Evolutionary conservation across 2,329 filamentous ascomycete genomes (phyloP).

Genomic region (Mycogone perniciosa): DNA sequence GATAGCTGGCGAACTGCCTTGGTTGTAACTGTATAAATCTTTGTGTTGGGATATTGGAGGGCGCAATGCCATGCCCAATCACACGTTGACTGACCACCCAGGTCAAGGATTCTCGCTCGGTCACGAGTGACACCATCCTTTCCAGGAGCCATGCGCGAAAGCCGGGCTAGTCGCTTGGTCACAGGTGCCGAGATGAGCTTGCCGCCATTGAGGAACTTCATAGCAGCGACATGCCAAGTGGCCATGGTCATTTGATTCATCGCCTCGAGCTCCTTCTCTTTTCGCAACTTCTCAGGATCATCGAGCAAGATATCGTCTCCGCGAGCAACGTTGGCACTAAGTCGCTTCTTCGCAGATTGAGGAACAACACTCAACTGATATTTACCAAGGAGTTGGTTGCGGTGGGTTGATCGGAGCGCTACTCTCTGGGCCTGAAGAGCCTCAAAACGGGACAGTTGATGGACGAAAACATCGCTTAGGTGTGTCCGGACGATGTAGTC

Average conservation of each 20-base stretch:
- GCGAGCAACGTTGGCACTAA: slow-evolving; percentile 65
- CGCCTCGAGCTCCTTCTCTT: slow-evolving; percentile 75
- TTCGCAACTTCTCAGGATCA: slow-evolving; percentile 56
- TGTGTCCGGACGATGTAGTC: slow-evolving; percentile 62
- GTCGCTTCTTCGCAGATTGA: slow-evolving; percentile 63
- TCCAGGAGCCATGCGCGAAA: slow-evolving; percentile 43
- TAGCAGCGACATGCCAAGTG: slow-evolving; percentile 56
- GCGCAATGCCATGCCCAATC: slow-evolving; percentile 97
- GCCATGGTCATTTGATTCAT: slow-evolving; percentile 61
- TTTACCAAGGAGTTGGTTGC: slow-evolving; percentile 77
- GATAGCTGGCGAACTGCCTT: slow-evolving; percentile 63
- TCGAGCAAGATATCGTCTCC: slow-evolving; percentile 60
- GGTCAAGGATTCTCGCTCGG: slow-evolving; percentile 69
- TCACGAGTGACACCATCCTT: slow-evolving; percentile 39
- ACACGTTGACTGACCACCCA: slow-evolving; percentile 76
- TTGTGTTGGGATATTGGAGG: slow-evolving; percentile 74
- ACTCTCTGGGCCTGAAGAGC: slow-evolving; percentile 78
- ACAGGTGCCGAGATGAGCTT: slow-evolving; percentile 58
- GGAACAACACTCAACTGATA: slow-evolving; percentile 69
- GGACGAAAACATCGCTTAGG: slow-evolving; percentile 71
- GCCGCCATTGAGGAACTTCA: slow-evolving; percentile 58
- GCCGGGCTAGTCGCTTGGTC: slow-evolving; percentile 52
- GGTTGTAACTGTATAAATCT: slow-evolving; percentile 81
- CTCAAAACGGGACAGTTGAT: slow-evolving; percentile 79
- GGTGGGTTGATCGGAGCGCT: slow-evolving; percentile 64